These are phyloP conservation scores for Echeveria elegans DNA, from an alignment of 164 flowering plant genomes.

Conservation along the genomic window DNA sequence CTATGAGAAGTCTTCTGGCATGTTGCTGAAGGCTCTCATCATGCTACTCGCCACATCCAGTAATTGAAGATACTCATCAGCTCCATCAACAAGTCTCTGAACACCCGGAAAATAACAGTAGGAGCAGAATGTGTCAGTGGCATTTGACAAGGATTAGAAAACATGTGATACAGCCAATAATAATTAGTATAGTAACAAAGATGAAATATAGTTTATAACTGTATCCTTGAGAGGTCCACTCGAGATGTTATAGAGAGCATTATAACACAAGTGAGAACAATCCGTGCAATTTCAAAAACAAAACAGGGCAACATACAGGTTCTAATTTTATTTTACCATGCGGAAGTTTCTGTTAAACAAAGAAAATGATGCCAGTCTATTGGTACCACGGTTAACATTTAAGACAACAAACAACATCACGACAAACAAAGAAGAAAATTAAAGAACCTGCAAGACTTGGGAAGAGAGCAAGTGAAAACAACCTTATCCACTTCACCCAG, in stretches of 20 bases:
- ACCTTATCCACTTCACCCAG: slow-evolving; percentile 92
- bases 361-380: not conserved
- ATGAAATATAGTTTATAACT: not conserved
- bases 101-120: slow-evolving; percentile 9
- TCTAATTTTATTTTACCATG: not conserved
- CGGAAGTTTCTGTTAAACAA: not conserved
- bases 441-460: not conserved
- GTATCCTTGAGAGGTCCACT: not conserved
- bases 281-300: not conserved
- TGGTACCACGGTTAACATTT: not conserved
- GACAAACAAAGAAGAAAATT: not conserved
- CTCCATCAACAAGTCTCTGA: slow-evolving; percentile 93
- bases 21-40: slow-evolving; percentile 68
- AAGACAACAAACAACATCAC: not conserved
- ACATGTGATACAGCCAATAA: not conserved
- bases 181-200: too few relatives aligned
- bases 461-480: slow-evolving; percentile 3
- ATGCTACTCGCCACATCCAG: slow-evolving; percentile 74
- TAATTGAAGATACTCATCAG: slow-evolving; percentile 91
- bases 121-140: not conserved
- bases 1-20: slow-evolving; percentile 54
- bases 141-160: not conserved
- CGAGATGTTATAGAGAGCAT: not conserved
- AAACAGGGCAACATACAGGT: not conserved
- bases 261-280: not conserved